These are phyloP conservation scores for Aureobasidium subglaciale DNA, from an alignment of 2,329 filamentous ascomycete species.

Conservation along the genomic window DNA sequence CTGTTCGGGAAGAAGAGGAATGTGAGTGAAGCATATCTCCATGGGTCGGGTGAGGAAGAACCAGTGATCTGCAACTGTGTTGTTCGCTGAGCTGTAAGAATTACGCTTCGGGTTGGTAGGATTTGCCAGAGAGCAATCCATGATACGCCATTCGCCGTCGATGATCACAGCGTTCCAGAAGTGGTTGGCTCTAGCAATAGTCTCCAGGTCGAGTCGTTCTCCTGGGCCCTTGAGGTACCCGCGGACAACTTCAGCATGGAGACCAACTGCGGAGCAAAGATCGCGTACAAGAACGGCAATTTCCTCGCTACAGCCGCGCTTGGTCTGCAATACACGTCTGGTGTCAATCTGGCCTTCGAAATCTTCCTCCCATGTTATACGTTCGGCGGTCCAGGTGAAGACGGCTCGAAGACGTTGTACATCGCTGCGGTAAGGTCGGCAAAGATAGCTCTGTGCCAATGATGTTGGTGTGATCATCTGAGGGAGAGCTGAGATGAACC, in stretches of 20 bases:
- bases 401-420: constrained; percentile 89
- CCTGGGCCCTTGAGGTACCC: constrained; percentile 90
- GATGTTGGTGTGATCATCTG: constrained; percentile 73
- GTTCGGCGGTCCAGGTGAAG: constrained; percentile 96
- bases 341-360: constrained; percentile 81
- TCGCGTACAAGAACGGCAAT: constrained; percentile 82
- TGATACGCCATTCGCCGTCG: constrained; percentile 91
- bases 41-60: constrained; percentile 88
- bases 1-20: constrained; percentile 78
- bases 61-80: constrained; percentile 71
- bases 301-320: constrained; percentile 79
- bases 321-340: constrained; percentile 73
- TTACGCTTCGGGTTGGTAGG: constrained; percentile 78
- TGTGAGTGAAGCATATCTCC: constrained; percentile 92
- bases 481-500: constrained; percentile 79
- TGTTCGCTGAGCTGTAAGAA: constrained; percentile 66
- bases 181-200: constrained; percentile 83
- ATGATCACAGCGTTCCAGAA: constrained; percentile 96
- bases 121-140: constrained; percentile 87
- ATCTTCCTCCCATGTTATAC: constrained; percentile 91
- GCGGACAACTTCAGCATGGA: constrained; percentile 78
- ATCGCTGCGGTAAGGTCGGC: constrained; percentile 87
- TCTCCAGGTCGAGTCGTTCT: constrained; percentile 71
- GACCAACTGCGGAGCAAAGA: constrained; percentile 85
- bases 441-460: constrained; percentile 85